Evolutionary conservation across 306 rosid genomes (phyloP).

Genomic region (Crataegus laevigata): DNA sequence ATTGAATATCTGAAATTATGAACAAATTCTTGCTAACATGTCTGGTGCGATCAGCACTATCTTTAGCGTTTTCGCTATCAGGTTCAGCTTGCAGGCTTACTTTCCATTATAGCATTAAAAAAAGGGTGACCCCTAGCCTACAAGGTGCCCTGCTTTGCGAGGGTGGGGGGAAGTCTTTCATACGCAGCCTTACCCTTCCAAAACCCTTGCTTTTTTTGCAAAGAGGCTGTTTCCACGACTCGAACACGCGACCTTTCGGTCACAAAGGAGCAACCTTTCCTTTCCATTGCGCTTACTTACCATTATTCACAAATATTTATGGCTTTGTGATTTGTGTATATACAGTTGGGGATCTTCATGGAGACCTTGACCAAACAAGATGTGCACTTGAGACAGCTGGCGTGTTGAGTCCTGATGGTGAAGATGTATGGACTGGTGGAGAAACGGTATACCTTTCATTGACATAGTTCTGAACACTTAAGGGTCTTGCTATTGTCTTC

Average conservation of each 20-base stretch:
- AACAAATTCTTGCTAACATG: neutral
- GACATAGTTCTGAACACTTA: neutral
- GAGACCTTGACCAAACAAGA: conserved; percentile 79
- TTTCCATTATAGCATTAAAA: neutral
- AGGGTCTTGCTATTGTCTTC: neutral
- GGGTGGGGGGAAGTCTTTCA: too few relatives aligned
- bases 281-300: too few relatives aligned
- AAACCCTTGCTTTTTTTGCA: too few relatives aligned
- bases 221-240: too few relatives aligned
- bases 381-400: conserved; percentile 88
- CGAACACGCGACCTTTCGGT: too few relatives aligned
- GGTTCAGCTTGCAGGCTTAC: neutral
- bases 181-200: too few relatives aligned
- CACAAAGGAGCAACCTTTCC: too few relatives aligned
- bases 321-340: conserved; percentile 5
- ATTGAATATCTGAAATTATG: neutral
- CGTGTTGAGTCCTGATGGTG: conserved; percentile 69
- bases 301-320: neutral
- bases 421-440: conserved; percentile 84
- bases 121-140: too few relatives aligned
- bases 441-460: conserved; percentile 47
- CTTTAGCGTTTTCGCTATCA: neutral
- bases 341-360: conserved; percentile 93
- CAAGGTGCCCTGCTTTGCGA: too few relatives aligned
- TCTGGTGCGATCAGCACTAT: too few relatives aligned